Evolutionary conservation across 2,329 filamentous ascomycete species (phyloP).

Genomic region (Aspergillus niger): DNA sequence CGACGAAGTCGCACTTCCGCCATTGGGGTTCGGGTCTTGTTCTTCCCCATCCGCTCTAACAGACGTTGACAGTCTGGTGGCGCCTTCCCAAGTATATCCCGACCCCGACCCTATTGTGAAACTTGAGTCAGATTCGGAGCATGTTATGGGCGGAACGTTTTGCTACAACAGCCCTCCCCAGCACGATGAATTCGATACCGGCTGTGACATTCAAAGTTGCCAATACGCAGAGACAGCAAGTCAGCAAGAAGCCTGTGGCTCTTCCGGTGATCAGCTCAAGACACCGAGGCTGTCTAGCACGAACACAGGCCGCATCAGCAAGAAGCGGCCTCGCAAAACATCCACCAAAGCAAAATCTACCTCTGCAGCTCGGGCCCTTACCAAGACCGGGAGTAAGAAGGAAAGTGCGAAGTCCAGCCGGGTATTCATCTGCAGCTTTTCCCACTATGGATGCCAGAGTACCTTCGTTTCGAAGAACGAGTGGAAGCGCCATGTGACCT

Average conservation of each 20-base stretch:
- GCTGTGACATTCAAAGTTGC: background rate
- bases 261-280: background rate
- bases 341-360: slow-evolving; percentile 13
- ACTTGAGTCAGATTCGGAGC: slow-evolving; percentile 8
- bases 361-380: slow-evolving; percentile 9
- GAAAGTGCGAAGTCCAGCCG: slow-evolving; percentile 6
- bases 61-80: slow-evolving; percentile 15
- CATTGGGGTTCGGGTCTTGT: slow-evolving; percentile 16
- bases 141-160: background rate
- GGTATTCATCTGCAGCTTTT: slow-evolving; percentile 73
- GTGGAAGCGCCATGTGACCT: slow-evolving; percentile 86
- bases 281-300: background rate
- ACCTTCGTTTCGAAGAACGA: slow-evolving; percentile 85
- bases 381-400: slow-evolving; percentile 13
- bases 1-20: slow-evolving; percentile 20
- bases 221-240: background rate
- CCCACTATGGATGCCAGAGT: slow-evolving; percentile 71
- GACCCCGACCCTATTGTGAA: slow-evolving; percentile 23
- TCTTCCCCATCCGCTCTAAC: slow-evolving; percentile 19
- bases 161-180: background rate
- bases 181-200: background rate
- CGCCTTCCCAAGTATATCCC: slow-evolving; percentile 20
- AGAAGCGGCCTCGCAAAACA: slow-evolving; percentile 5
- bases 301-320: background rate
- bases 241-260: background rate